Evolutionary conservation across 2,329 filamentous ascomycete species (phyloP).

Genomic region (Epichloe scottii): DNA sequence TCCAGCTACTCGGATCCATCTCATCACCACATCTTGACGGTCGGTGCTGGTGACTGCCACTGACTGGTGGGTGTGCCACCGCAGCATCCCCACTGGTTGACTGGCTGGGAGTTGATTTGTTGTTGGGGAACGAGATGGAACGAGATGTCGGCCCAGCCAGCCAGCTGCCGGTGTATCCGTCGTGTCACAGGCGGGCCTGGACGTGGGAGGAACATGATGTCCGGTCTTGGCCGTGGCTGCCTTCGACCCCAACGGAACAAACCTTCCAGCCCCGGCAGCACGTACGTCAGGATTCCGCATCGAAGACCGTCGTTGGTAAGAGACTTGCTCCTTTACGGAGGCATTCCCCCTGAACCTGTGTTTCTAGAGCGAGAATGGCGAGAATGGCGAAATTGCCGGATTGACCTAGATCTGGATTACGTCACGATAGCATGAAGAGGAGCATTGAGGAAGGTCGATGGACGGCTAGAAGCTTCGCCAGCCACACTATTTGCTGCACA

Average conservation of each 20-base stretch:
- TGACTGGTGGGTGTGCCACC: too few relatives aligned
- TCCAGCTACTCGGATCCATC: background rate
- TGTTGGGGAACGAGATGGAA: too few relatives aligned
- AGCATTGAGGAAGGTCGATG: too few relatives aligned
- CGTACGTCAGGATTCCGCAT: background rate
- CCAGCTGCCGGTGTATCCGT: background rate
- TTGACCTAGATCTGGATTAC: background rate
- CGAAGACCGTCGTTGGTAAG: too few relatives aligned
- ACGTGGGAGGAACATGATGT: background rate
- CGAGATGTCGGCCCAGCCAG: too few relatives aligned
- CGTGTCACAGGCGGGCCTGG: background rate
- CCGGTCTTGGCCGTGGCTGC: background rate
- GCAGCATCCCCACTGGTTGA: background rate
- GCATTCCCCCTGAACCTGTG: too few relatives aligned
- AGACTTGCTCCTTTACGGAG: too few relatives aligned
- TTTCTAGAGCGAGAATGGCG: too few relatives aligned
- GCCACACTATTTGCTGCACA: too few relatives aligned
- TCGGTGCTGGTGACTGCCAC: background rate
- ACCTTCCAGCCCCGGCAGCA: background rate
- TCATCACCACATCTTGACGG: background rate
- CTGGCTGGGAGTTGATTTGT: background rate
- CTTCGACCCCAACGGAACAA: background rate
- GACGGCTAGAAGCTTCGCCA: too few relatives aligned
- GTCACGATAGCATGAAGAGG: background rate
- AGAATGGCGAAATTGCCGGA: background rate